phyloP scores from a whole-genome alignment of 257 asterid genomes.

The Pogostemon cablin region DNA sequence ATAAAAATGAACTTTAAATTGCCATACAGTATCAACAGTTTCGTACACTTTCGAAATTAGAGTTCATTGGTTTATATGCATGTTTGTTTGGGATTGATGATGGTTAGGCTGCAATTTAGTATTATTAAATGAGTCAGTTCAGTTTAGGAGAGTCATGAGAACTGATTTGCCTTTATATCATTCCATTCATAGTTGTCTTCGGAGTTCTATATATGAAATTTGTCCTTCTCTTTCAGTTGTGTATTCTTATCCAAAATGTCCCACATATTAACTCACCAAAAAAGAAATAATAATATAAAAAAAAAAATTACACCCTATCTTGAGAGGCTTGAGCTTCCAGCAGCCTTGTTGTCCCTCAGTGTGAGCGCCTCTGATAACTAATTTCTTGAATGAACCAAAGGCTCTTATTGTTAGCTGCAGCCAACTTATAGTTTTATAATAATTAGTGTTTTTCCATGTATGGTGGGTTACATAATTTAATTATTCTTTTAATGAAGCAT shows the following conservation, averaged over 20 bases:
- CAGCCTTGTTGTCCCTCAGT: no score
- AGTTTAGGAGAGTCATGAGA: not conserved
- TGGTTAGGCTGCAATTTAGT: not conserved
- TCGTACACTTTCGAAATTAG: not conserved
- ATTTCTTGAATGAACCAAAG: no score
- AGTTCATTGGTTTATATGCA: not conserved
- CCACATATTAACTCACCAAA: no score
- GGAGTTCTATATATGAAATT: no score
- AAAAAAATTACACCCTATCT: no score
- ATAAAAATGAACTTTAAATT: not conserved
- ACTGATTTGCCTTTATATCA: not conserved
- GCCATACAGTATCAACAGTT: not conserved
- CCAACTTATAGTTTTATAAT: not conserved
- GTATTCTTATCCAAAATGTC: no score
- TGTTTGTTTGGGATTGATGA: not conserved
- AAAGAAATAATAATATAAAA: no score
- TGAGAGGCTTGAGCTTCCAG: no score
- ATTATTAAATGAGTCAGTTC: slow-evolving; percentile 1
- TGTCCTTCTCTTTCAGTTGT: no score
- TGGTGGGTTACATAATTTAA: no score
- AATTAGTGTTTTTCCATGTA: not conserved
- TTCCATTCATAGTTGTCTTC: not conserved
- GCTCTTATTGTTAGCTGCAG: no score
- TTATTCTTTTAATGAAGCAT: not conserved
- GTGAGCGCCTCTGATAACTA: no score